Base-by-base conservation (phyloP, 306 rosid species). In the Ochetophila trinervis region DNA sequence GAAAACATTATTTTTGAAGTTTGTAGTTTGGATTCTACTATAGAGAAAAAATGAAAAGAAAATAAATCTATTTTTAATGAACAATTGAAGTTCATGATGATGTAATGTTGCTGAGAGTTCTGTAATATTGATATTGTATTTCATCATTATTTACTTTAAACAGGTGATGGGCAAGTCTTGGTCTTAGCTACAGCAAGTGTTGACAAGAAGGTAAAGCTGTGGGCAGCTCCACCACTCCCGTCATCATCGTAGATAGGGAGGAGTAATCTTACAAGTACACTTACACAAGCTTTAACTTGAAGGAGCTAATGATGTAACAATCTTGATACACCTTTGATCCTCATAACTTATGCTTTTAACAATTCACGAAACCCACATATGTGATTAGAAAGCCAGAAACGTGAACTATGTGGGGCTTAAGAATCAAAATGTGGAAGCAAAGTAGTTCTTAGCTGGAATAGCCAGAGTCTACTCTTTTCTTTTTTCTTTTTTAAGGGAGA, bases 201-300 rank as follows among this genome's bases (percentile, higher is more conserved):
- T 51, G 99, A 90, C 83, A 94, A 94, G 88, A 94, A 94, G 78
- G 99, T 90, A 49, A 94, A 94, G 78, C 78, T 94, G 59, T 94
- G 99, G 99, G 89, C 90, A 24, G 79, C 91, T 52, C 97, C 99
- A 18, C 67, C 90, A 0, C 71, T 71, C 18, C 55, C 63, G 57
- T 70, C 71, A n/a, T 78, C 77, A 17, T 84, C 32, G 32, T 27
- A 27, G 32, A 27, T 27, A 27, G 59, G 70, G 45, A 40, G 1
- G 45, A 63, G 77, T 55, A 57, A 55, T 63, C 60, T 67, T 32
- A 51, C 20, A 11, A 40, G 69, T 45, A 27, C 10, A 1, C n/a
- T n/a, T n/a, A n/a, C n/a, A n/a, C n/a, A n/a, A n/a, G n/a, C n/a
- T n/a, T n/a, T n/a, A n/a, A n/a, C n/a, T n/a, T n/a, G n/a, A 18